Percentiles rank a stretch among this genome's conserved stretches.
Conservation (phyloP, 495 filamentous ascomycete genomes). For the Daldinia caldariorum region DNA sequence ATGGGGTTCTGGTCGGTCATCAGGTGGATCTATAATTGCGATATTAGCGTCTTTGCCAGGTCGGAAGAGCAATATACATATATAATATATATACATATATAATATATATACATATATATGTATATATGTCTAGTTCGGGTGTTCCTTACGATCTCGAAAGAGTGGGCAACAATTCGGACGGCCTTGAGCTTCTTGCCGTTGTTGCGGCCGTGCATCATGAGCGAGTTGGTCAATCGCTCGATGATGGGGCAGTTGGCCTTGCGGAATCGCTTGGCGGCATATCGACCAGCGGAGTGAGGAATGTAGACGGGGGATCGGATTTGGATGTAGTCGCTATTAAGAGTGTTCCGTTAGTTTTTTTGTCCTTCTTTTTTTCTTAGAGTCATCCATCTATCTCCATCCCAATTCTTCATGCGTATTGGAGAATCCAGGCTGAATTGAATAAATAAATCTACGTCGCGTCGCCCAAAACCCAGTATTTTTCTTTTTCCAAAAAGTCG, state of each 20-base stretch:
- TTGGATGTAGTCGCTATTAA: slow-evolving; percentile 95
- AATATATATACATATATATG: not conserved
- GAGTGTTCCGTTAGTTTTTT: slow-evolving; percentile 57
- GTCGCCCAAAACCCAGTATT: not conserved
- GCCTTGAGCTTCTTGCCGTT: slow-evolving; percentile 99
- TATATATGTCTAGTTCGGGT: not conserved
- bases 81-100: not conserved
- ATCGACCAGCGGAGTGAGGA: slow-evolving; percentile 97
- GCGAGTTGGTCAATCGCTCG: slow-evolving; percentile 99
- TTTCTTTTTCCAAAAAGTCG: slow-evolving; percentile 22
- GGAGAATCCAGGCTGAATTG: slow-evolving; percentile 18
- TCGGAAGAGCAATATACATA: too few species aligned
- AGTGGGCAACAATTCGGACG: slow-evolving; percentile 97
- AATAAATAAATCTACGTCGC: not conserved
- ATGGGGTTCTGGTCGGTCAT: slow-evolving; percentile 99
- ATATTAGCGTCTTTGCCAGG: slow-evolving; percentile 21
- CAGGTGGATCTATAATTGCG: slow-evolving; percentile 84
- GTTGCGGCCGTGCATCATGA: slow-evolving; percentile 99
- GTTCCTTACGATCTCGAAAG: slow-evolving; percentile 93
- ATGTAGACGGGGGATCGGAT: slow-evolving; percentile 98
- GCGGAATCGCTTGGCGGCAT: slow-evolving; percentile 99
- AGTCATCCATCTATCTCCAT: slow-evolving; percentile 4
- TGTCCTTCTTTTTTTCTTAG: slow-evolving; percentile 15
- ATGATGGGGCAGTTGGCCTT: slow-evolving; percentile 99
- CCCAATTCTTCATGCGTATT: slow-evolving; percentile 3